These are phyloP conservation scores for Acanthamoeba sp. DNA, from an alignment of 208 protist species.

Conservation along the genomic window DNA sequence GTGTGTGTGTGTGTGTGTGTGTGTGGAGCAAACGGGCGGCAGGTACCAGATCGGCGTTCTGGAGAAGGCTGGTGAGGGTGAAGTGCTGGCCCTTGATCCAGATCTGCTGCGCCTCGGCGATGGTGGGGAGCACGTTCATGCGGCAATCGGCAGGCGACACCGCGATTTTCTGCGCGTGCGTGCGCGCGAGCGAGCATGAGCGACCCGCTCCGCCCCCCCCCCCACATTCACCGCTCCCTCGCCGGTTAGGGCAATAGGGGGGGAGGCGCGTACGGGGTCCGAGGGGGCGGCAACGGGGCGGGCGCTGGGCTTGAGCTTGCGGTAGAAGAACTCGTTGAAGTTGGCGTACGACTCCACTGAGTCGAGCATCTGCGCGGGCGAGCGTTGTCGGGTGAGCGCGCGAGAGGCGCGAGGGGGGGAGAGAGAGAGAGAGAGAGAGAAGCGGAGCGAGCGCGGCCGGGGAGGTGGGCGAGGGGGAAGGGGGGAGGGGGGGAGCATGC, in stretches of 20 bases:
- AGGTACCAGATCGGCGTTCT: slow-evolving; percentile 64
- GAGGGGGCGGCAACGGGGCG: slow-evolving; percentile 80
- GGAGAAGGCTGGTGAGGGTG: slow-evolving; percentile 45
- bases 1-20: too few species aligned
- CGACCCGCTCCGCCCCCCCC: too few species aligned
- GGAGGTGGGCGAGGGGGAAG: background rate
- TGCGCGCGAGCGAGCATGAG: background rate
- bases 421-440: slow-evolving; percentile 4
- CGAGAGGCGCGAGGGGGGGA: background rate
- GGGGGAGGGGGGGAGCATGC: background rate
- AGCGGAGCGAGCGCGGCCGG: too few species aligned
- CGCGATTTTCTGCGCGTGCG: slow-evolving; percentile 49
- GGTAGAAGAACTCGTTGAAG: slow-evolving; percentile 92
- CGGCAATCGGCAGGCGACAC: slow-evolving; percentile 75
- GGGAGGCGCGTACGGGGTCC: background rate
- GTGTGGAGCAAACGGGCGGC: background rate
- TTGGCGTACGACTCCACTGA: slow-evolving; percentile 3
- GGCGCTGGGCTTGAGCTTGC: slow-evolving; percentile 86
- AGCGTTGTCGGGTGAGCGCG: background rate
- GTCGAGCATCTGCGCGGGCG: slow-evolving; percentile 57
- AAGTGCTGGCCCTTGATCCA: slow-evolving; percentile 77
- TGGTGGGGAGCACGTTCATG: slow-evolving; percentile 38
- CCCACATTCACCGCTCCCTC: too few species aligned
- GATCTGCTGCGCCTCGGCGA: slow-evolving; percentile 22
- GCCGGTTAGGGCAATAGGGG: background rate